Evolutionary conservation across 169 alveolate genomes (phyloP).

Genomic region (Plasmodium yoelii): DNA sequence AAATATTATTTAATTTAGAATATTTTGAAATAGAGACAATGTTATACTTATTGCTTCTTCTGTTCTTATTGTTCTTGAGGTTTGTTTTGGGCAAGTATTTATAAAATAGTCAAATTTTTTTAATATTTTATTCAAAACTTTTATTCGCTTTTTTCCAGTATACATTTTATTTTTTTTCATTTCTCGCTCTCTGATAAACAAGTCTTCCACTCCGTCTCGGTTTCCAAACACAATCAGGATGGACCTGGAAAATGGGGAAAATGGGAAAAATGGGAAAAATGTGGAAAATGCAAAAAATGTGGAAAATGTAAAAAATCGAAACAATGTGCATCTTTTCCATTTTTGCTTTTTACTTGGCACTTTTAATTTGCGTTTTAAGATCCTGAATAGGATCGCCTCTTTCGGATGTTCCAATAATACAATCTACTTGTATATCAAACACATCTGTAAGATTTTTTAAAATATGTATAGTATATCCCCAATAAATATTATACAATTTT

Average conservation of each 20-base stretch:
- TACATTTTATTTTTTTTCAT: conserved; percentile 24
- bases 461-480: conserved; percentile 67
- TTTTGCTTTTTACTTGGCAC: conserved; percentile 11
- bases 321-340: not conserved
- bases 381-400: conserved; percentile 25
- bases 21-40: conserved; percentile 76
- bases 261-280: too few species aligned
- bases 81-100: conserved; percentile 93
- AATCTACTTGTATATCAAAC: conserved; percentile 42
- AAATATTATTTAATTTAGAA: conserved; percentile 2
- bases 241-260: too few species aligned
- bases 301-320: too few species aligned
- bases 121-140: conserved; percentile 75
- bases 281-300: too few species aligned
- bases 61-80: conserved; percentile 96
- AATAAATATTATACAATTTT: conserved; percentile 37
- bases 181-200: conserved; percentile 43
- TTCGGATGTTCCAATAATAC: conserved; percentile 63
- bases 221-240: conserved; percentile 69
- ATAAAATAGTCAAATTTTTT: conserved; percentile 90
- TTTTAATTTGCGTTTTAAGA: not conserved
- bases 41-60: conserved; percentile 96
- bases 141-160: conserved; percentile 11
- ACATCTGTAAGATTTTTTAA: conserved; percentile 57
- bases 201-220: conserved; percentile 46